phyloP scores from a whole-genome alignment of 2,329 filamentous ascomycete genomes.

The Diaporthe sp. region DNA sequence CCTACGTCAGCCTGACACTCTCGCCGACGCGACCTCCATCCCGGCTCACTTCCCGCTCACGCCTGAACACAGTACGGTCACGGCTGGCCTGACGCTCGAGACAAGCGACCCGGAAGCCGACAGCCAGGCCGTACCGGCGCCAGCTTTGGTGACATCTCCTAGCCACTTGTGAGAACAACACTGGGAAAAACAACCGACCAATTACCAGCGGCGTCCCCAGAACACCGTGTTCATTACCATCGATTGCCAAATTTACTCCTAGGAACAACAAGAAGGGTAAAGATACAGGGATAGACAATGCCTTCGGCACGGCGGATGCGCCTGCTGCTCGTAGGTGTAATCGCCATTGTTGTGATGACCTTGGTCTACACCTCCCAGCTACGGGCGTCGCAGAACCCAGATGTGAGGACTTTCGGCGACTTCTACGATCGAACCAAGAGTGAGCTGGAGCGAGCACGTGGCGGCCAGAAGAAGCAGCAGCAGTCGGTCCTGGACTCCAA shows the following conservation, averaged over 20 bases:
- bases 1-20: neutral
- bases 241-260: neutral
- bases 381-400: slow-evolving; percentile 63
- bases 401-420: slow-evolving; percentile 60
- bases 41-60: neutral
- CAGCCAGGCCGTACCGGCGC: neutral
- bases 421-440: slow-evolving; percentile 73
- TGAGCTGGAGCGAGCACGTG: slow-evolving; percentile 61
- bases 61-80: neutral
- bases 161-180: neutral
- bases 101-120: neutral
- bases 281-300: slow-evolving; percentile 61
- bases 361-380: slow-evolving; percentile 80
- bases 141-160: neutral
- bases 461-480: slow-evolving; percentile 31
- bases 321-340: slow-evolving; percentile 73
- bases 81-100: neutral
- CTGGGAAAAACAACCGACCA: neutral
- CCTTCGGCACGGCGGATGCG: slow-evolving; percentile 79
- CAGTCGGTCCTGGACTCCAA: slow-evolving; percentile 58
- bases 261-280: neutral
- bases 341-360: slow-evolving; percentile 75
- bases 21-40: neutral
- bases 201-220: neutral
- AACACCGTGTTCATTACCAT: neutral